Evolutionary conservation across 306 rosid genomes (phyloP).

Genomic region (Erythrophleum fordii): DNA sequence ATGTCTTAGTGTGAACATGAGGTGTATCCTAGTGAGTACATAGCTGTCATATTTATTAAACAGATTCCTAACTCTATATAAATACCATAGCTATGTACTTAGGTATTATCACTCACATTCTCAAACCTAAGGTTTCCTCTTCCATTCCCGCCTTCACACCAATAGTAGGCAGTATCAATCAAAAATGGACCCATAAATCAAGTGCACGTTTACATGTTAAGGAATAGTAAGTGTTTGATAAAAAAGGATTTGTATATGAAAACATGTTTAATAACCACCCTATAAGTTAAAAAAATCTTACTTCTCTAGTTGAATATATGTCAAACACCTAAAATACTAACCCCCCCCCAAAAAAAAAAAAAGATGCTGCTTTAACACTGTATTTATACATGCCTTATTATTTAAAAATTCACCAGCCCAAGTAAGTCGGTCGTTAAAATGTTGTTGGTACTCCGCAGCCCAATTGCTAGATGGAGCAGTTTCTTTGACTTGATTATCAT

Average conservation of each 20-base stretch:
- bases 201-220: not conserved
- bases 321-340: slow-evolving; percentile 15
- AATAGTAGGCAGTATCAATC: not conserved
- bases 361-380: slow-evolving; percentile 28
- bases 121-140: not conserved
- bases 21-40: not conserved
- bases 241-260: not conserved
- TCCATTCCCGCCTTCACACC: not conserved
- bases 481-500: slow-evolving; percentile 90
- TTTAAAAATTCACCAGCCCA: slow-evolving; percentile 91
- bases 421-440: slow-evolving; percentile 56
- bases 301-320: slow-evolving; percentile 17
- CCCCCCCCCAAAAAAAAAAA: slow-evolving; percentile 31
- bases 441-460: slow-evolving; percentile 84
- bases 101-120: not conserved
- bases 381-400: slow-evolving; percentile 46
- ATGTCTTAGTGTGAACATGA: not conserved
- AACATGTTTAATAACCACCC: not conserved
- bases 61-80: not conserved
- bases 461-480: slow-evolving; percentile 75
- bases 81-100: not conserved
- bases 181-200: not conserved
- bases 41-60: not conserved
- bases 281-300: not conserved
- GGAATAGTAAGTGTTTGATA: not conserved